Evolutionary conservation across 768 basidiomycete genomes (phyloP).

Genomic region (Erythrobasidium yunnanense): DNA sequence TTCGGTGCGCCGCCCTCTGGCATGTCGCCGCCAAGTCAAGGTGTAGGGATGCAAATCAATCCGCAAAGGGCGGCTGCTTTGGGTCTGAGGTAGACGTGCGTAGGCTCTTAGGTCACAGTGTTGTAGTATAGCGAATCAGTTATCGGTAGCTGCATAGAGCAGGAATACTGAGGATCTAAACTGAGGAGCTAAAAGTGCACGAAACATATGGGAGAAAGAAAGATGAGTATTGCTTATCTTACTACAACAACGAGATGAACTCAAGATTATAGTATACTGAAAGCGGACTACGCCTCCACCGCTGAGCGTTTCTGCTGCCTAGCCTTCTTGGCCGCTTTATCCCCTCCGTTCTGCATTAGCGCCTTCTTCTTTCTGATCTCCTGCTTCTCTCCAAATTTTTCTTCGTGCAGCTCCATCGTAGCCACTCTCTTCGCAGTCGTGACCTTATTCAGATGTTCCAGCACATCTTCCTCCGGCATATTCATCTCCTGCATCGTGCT

Average conservation of each 20-base stretch:
- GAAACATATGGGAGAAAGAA: neutral
- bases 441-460: slow-evolving; percentile 77
- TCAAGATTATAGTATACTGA: neutral
- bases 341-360: neutral
- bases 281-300: neutral
- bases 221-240: neutral
- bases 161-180: neutral
- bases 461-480: slow-evolving; percentile 65
- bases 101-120: neutral
- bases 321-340: too few relatives aligned
- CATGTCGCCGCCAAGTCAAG: neutral
- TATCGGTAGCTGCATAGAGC: neutral
- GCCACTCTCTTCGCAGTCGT: slow-evolving; percentile 85
- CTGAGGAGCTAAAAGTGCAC: neutral
- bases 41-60: slow-evolving; percentile 16
- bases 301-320: neutral
- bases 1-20: slow-evolving; percentile 1
- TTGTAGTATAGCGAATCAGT: neutral
- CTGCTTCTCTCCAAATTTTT: slow-evolving; percentile 78
- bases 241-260: slow-evolving; percentile 8
- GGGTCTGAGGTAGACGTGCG: neutral
- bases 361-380: slow-evolving; percentile 53
- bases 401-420: slow-evolving; percentile 63
- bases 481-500: slow-evolving; percentile 62
- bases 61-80: slow-evolving; percentile 21